Conservation (phyloP, 768 basidiomycete species). For the Pisolithus marmoratus region DNA sequence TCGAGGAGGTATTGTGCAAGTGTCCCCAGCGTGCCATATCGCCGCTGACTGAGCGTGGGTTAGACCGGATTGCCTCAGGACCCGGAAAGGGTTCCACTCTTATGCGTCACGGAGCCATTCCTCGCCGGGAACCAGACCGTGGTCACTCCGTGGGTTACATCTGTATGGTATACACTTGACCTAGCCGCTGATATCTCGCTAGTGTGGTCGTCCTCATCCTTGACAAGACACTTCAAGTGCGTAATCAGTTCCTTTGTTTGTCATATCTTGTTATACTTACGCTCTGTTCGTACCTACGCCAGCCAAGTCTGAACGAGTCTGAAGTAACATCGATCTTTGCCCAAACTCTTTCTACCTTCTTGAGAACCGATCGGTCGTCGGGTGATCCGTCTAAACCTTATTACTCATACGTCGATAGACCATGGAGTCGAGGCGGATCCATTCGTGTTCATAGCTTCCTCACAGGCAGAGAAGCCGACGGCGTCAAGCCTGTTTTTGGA, state of each 20-base stretch:
- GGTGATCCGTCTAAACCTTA: constrained; percentile 47
- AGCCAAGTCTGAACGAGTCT: constrained; percentile 75
- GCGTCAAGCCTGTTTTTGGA: constrained; percentile 85
- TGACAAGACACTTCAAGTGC: constrained; percentile 67
- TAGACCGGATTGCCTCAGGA: constrained; percentile 84
- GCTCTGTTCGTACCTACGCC: background rate
- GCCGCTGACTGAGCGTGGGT: background rate
- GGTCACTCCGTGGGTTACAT: constrained; percentile 73
- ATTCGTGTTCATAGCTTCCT: constrained; percentile 71
- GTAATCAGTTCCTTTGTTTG: constrained; percentile 10
- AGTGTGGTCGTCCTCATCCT: constrained; percentile 85
- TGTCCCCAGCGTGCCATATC: background rate
- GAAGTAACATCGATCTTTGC: constrained; percentile 84
- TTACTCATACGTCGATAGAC: constrained; percentile 56
- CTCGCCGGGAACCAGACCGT: constrained; percentile 65
- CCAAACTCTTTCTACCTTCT: constrained; percentile 72
- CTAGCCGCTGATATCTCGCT: background rate
- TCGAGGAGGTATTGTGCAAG: constrained; percentile 63
- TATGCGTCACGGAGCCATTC: constrained; percentile 78
- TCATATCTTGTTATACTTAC: background rate
- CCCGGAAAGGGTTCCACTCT: constrained; percentile 58
- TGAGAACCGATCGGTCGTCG: constrained; percentile 51
- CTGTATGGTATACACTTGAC: background rate
- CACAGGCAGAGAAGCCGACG: constrained; percentile 79
- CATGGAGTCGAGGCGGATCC: constrained; percentile 34